These are phyloP conservation scores for Candida labiduridarum DNA, from an alignment of 1,139 yeast species.

Conservation along the genomic window DNA sequence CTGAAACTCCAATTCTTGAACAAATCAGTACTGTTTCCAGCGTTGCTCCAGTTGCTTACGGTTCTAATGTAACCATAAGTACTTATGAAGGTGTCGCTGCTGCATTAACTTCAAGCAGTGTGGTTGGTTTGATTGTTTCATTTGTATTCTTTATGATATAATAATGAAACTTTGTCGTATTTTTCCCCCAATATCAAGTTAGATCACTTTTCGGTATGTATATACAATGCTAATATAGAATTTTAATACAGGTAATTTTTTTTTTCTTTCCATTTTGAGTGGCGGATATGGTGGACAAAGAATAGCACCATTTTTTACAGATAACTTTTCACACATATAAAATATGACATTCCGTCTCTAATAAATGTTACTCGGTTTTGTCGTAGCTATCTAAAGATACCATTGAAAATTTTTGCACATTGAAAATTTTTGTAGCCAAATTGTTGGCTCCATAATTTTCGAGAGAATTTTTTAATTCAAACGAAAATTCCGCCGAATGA, in stretches of 20 bases:
- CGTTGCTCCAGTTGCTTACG: neutral
- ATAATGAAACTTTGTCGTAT: neutral
- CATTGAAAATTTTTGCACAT: neutral
- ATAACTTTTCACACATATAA: neutral
- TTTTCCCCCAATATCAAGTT: neutral
- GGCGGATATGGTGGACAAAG: neutral
- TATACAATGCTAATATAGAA: neutral
- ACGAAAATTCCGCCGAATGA: neutral
- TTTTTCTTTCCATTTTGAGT: neutral
- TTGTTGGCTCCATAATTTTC: neutral
- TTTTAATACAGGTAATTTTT: constrained; percentile 2
- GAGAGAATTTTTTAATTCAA: neutral
- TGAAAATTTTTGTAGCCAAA: neutral
- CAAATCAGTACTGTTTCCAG: constrained; percentile 7
- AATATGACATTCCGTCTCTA: neutral
- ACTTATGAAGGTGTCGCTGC: constrained; percentile 28
- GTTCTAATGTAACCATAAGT: constrained; percentile 1
- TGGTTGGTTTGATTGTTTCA: constrained; percentile 20
- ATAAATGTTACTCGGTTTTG: neutral
- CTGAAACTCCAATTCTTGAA: constrained; percentile 24
- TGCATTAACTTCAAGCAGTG: constrained; percentile 19
- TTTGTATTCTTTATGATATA: constrained; percentile 16
- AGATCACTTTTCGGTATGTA: neutral
- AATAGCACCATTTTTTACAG: neutral
- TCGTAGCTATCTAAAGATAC: neutral